Percentiles rank a stretch among this genome's conserved stretches.
phyloP scores from a whole-genome alignment of 768 basidiomycete genomes.

The Suillus weaverae region DNA sequence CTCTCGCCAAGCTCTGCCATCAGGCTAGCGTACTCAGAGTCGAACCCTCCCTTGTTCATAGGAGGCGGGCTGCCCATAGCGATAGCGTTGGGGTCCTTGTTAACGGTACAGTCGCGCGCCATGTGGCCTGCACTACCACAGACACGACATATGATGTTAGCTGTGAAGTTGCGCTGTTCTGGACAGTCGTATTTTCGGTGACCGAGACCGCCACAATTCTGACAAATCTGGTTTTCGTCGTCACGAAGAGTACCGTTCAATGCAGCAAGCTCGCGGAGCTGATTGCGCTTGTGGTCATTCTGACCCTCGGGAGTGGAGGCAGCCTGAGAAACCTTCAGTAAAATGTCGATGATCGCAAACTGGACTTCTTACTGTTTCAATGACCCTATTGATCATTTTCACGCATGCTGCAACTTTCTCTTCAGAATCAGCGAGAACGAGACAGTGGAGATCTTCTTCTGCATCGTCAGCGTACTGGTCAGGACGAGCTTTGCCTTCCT shows the following conservation, averaged over 20 bases:
- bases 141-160: constrained; percentile 98
- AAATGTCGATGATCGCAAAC: neutral
- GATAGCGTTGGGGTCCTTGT: constrained; percentile 80
- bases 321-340: constrained; percentile 53
- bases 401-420: constrained; percentile 93
- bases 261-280: constrained; percentile 95
- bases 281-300: constrained; percentile 99
- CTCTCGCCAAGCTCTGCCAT: constrained; percentile 98
- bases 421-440: constrained; percentile 89
- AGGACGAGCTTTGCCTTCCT: constrained; percentile 96
- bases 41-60: constrained; percentile 76
- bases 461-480: constrained; percentile 96
- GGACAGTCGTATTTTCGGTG: constrained; percentile 99
- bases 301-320: constrained; percentile 99
- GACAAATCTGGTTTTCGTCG: constrained; percentile 99
- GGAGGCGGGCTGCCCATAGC: constrained; percentile 46
- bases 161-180: constrained; percentile 96
- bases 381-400: constrained; percentile 94
- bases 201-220: constrained; percentile 91
- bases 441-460: constrained; percentile 98
- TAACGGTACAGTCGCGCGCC: constrained; percentile 96
- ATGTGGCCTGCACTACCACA: constrained; percentile 99
- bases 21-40: constrained; percentile 94
- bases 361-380: constrained; percentile 77
- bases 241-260: constrained; percentile 98